These are phyloP conservation scores for Syzygium syzygioides DNA, from an alignment of 441 rosid genomes.

Conservation along the genomic window DNA sequence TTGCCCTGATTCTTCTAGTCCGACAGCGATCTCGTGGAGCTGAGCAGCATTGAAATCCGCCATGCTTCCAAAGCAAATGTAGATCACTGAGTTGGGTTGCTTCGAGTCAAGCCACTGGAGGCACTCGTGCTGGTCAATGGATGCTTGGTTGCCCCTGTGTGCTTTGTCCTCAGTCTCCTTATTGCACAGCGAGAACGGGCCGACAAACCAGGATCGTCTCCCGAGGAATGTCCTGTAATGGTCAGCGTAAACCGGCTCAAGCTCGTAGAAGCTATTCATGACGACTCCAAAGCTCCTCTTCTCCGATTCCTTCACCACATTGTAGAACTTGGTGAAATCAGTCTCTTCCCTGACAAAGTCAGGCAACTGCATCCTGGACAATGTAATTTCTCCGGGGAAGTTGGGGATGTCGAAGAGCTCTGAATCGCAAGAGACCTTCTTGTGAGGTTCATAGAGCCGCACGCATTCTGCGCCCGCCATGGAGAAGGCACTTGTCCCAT, in stretches of 20 bases:
- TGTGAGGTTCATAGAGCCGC: conserved; percentile 8
- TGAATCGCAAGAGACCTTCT: neutral
- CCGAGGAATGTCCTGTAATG: neutral
- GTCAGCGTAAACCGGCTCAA: neutral
- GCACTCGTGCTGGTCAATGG: conserved; percentile 36
- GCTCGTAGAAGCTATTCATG: neutral
- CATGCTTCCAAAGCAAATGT: conserved; percentile 49
- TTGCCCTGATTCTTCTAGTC: conserved; percentile 44
- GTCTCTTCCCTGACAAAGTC: neutral
- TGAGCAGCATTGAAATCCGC: conserved; percentile 24
- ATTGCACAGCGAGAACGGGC: neutral
- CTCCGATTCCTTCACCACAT: neutral
- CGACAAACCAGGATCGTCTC: neutral
- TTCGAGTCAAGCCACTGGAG: conserved; percentile 57
- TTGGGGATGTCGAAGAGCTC: conserved; percentile 8
- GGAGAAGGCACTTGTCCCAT: conserved; percentile 5
- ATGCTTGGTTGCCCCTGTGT: conserved; percentile 31
- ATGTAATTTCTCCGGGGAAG: neutral
- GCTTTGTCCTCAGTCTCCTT: neutral
- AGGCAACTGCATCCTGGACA: conserved; percentile 1
- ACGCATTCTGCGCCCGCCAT: neutral
- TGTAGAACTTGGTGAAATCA: neutral
- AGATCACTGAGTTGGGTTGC: conserved; percentile 43
- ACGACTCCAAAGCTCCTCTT: neutral
- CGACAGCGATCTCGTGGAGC: conserved; percentile 44